A percentile compares a stretch with the other conserved stretches of the same genome.
Conservation (phyloP, 2,329 filamentous ascomycete genomes). For the Colletotrichum sp. region DNA sequence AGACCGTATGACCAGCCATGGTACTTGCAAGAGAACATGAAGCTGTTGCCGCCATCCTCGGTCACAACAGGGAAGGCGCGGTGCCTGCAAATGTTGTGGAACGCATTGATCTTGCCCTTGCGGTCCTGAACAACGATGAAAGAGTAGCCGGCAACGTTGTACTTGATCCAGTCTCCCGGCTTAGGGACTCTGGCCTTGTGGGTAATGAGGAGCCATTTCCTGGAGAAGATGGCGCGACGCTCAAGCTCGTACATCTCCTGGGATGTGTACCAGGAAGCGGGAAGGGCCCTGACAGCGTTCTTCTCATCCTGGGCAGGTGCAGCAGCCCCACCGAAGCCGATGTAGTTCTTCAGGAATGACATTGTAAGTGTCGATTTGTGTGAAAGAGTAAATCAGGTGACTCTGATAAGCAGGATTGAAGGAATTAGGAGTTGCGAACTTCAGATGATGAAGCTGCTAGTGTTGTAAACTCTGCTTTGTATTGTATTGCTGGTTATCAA, state of each 20-base stretch:
- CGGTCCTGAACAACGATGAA: conserved; percentile 58
- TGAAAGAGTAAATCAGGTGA: neutral
- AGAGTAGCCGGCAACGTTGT: conserved; percentile 58
- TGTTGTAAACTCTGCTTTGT: neutral
- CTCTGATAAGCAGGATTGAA: neutral
- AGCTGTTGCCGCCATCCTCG: conserved; percentile 52
- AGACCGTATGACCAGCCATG: conserved; percentile 68
- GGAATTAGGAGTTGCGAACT: neutral
- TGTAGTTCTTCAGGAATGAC: conserved; percentile 39
- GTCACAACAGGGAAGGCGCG: conserved; percentile 64
- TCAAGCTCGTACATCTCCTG: conserved; percentile 62
- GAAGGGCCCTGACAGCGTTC: conserved; percentile 42
- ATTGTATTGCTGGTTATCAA: neutral
- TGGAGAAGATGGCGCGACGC: conserved; percentile 60
- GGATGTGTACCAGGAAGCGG: conserved; percentile 56
- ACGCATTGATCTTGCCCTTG: conserved; percentile 58
- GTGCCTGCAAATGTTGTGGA: conserved; percentile 69
- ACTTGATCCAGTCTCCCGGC: conserved; percentile 61
- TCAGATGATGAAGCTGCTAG: neutral
- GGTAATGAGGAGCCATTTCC: conserved; percentile 60
- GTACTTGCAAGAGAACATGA: conserved; percentile 63
- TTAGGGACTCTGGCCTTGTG: conserved; percentile 55
- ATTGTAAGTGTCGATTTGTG: conserved; percentile 21
- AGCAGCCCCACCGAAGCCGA: conserved; percentile 36
- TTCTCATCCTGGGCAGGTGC: conserved; percentile 28